Base-by-base conservation (phyloP, 106 monocot species). In the Allium fistulosum region DNA sequence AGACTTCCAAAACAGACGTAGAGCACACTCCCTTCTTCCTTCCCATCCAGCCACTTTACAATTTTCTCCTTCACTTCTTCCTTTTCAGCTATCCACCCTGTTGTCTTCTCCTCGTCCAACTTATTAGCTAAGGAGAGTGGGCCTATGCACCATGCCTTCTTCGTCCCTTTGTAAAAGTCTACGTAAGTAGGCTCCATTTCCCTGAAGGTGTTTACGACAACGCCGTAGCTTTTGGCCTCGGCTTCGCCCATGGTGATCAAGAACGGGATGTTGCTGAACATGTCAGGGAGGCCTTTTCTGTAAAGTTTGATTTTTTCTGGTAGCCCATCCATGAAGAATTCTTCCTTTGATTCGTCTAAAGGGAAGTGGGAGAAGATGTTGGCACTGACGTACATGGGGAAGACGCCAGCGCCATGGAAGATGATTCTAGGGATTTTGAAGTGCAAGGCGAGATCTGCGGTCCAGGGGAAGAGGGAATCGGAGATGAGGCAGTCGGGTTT, bases 401-500 rank as follows among this genome's bases (percentile, higher is more conserved):
- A 10, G 55, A 7, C 55, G 55, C 55, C 55, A 55, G 4, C 55
- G 13, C 76, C 77, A 18, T 59, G 62, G 76, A 82, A 83, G 47
- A 57, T 26, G 14, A 82, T n/a, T 26, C 79, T 22, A 2, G 80
- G 79, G 18, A 87, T 18, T 8, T 71, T 71, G 16, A 66, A 22
- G 8, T 47, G 57, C 46, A n/a, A 26, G 13, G 80, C 76, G 48
- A 72, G 70, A 26, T 65, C 62, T 17, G 22, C 22, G 4, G 85
- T 74, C 74, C 81, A 86, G 9, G 72, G 67, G 16, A 76, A 18
- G 69, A 65, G 69, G 18, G 17, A 11, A 57, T 76, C 82, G 27
- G 79, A 49, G 17, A 82, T 50, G 18, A 79, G 49, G 18, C 67
- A 73, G 18, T 75, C 12, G 81, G 82, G 13, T 17, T 46, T 8